Evolutionary conservation across 345 rosid genomes (phyloP).

Genomic region (Angophora floribunda): DNA sequence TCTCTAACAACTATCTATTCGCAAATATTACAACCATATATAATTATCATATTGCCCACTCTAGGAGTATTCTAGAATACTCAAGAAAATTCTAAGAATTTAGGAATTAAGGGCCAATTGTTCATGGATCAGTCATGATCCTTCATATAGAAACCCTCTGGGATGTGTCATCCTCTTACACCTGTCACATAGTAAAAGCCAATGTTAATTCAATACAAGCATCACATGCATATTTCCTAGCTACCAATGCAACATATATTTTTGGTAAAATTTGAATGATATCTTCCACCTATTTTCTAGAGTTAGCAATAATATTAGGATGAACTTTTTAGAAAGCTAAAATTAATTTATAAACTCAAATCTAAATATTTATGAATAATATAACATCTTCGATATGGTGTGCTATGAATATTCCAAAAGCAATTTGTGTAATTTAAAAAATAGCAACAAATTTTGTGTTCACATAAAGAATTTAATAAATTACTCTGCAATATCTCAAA

Average conservation of each 20-base stretch:
- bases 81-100: background rate
- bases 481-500: background rate
- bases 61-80: background rate
- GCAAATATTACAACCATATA: too few relatives aligned
- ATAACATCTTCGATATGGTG: background rate
- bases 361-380: background rate
- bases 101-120: too few relatives aligned
- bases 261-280: background rate
- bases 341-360: background rate
- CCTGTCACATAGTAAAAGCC: background rate
- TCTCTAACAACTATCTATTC: background rate
- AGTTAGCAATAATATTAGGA: background rate
- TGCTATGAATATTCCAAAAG: background rate
- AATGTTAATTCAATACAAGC: background rate
- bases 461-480: background rate
- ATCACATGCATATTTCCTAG: background rate
- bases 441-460: background rate
- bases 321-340: background rate
- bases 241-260: background rate
- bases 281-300: background rate
- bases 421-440: background rate
- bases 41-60: background rate
- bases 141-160: background rate
- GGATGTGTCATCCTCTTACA: background rate
- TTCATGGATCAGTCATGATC: background rate